Evolutionary conservation across 495 filamentous ascomycete genomes (phyloP).

Genomic region (Daldinia decipiens): DNA sequence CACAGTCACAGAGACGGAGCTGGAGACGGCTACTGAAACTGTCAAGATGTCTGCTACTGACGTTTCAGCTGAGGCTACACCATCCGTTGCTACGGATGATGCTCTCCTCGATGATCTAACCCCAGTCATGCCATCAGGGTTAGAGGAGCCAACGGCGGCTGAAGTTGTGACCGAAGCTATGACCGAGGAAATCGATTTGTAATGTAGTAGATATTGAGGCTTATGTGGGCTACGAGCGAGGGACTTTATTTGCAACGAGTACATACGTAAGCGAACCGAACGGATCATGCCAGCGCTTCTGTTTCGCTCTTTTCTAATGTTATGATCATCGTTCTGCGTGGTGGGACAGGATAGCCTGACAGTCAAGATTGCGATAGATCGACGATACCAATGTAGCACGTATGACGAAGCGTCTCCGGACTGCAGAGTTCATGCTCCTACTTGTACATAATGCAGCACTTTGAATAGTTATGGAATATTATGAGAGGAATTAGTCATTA

Average conservation of each 20-base stretch:
- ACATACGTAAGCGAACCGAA: slow-evolving; percentile 28
- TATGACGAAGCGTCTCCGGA: slow-evolving; percentile 4
- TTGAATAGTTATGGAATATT: neutral
- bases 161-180: neutral
- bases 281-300: slow-evolving; percentile 12
- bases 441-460: neutral
- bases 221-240: slow-evolving; percentile 1
- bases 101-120: neutral
- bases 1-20: slow-evolving; percentile 52
- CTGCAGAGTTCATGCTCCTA: neutral
- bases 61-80: neutral
- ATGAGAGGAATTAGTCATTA: too few relatives aligned
- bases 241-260: slow-evolving; percentile 15
- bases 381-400: slow-evolving; percentile 48
- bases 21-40: slow-evolving; percentile 38
- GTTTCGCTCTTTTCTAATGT: slow-evolving; percentile 12
- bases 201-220: slow-evolving; percentile 9
- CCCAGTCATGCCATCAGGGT: neutral
- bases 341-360: slow-evolving; percentile 21
- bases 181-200: neutral
- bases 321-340: slow-evolving; percentile 31
- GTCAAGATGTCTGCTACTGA: slow-evolving; percentile 43
- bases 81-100: slow-evolving; percentile 30
- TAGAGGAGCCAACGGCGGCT: neutral
- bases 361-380: slow-evolving; percentile 46